These are phyloP conservation scores for Phytophthora nicotianae DNA, from an alignment of 352 stramenopile species.

Conservation along the genomic window DNA sequence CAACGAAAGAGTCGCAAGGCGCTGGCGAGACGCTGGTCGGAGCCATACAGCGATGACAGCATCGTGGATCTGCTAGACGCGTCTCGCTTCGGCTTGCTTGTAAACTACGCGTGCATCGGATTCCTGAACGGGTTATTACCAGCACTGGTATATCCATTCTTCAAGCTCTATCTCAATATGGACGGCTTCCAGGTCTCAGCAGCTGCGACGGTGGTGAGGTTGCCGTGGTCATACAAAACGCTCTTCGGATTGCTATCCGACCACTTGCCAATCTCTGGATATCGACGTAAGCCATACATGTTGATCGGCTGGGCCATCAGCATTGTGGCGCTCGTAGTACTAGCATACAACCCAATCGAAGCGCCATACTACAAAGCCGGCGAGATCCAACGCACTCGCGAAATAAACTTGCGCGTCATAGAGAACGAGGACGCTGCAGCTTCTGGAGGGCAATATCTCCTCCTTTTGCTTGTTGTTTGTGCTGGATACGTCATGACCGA, in stretches of 20 bases:
- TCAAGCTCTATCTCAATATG: constrained; percentile 85
- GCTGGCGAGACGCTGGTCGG: constrained; percentile 41
- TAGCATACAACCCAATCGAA: constrained; percentile 57
- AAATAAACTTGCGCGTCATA: constrained; percentile 42
- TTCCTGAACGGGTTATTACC: constrained; percentile 72
- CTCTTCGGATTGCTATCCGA: constrained; percentile 76
- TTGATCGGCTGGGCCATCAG: constrained; percentile 68
- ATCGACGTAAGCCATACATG: constrained; percentile 77
- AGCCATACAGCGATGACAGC: constrained; percentile 46
- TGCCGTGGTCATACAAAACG: constrained; percentile 84
- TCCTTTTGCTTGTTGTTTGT: constrained; percentile 64
- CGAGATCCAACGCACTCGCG: constrained; percentile 66
- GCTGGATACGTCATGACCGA: constrained; percentile 73
- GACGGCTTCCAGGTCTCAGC: constrained; percentile 67
- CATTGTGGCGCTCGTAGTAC: constrained; percentile 35
- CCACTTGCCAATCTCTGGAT: constrained; percentile 64
- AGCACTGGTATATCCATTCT: constrained; percentile 72
- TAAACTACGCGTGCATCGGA: constrained; percentile 79
- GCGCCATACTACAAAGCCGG: constrained; percentile 56
- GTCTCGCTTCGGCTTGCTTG: constrained; percentile 56
- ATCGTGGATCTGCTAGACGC: constrained; percentile 46
- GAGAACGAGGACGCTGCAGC: constrained; percentile 51
- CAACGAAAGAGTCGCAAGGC: constrained; percentile 44
- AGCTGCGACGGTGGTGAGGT: constrained; percentile 56
- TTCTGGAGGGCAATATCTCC: constrained; percentile 54